Evolutionary conservation across 2,329 filamentous ascomycete genomes (phyloP), one percentile per base, ranked within the genome.

Genomic region (Paraphaeosphaeria sporulosa): DNA sequence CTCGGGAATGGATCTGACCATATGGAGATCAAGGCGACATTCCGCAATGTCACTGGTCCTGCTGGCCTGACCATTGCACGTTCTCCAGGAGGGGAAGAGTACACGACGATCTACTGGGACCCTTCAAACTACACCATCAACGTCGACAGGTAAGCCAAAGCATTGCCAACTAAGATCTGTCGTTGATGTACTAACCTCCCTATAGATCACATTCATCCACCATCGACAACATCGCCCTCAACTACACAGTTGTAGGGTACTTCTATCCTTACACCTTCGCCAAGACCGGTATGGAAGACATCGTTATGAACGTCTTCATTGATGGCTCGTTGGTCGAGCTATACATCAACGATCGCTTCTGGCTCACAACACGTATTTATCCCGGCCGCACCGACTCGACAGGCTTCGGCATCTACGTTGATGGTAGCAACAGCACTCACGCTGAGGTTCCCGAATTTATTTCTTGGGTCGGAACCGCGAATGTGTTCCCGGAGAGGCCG

Each of bases 251-350:
- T 56, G 72, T 77, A 6, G 81, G 80, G 12, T 82, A 81, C 67
- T 83, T 82, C 71, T 73, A 79, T 55, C 80, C 81, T 3, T 82
- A 82, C 73, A 78, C 76, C 5, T 68, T 78, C 51, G 60, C 67
- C 49, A 66, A 70, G 36, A 67, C 72, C n/a, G 74, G 69, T 1
- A 66, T 63, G 0, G 82, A 84, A 65, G 70, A 74, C 19, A 71
- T 83, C 34, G 66, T 70, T 6, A 77, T 83, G 71, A 71, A 82
- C 57, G 71, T 84, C 59, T 83, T 81, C 68, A 64, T 84, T 43
- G 82, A 84, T 59, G 81, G 81, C 25, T 81, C 79, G 0, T 69
- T 83, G 25, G 68, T 83, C 0, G 82, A 84, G 68, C 66, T 84
- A 27, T 82, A 80, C 62, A 69, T 82, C 44, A 83, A 83, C 60